A percentile compares a stretch with the other conserved stretches of the same genome.
phyloP scores from a whole-genome alignment of 176 grass and related monocot species.

The Neostapfia colusana region DNA sequence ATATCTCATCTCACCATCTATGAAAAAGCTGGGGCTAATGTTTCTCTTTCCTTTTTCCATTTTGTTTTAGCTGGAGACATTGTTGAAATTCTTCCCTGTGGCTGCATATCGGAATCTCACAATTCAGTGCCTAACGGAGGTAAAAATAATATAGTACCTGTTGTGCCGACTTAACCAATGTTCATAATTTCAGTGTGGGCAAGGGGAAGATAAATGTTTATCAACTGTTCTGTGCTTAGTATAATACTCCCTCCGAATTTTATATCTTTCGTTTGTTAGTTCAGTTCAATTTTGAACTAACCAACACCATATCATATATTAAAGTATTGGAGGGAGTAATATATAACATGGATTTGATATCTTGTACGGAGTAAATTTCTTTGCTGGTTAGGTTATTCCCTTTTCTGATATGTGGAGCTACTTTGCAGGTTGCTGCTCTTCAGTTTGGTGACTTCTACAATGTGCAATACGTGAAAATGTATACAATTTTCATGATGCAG shows the following conservation, averaged over 20 bases:
- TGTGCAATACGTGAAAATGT: constrained; percentile 96
- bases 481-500: constrained; percentile 90
- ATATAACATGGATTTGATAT: background rate
- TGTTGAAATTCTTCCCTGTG: constrained; percentile 89
- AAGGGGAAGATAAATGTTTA: background rate
- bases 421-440: constrained; percentile 83
- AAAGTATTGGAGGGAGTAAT: background rate
- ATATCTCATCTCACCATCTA: background rate
- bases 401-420: constrained; percentile 27
- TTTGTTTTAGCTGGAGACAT: constrained; percentile 83
- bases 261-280: background rate
- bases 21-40: background rate
- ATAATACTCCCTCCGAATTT: background rate
- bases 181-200: background rate
- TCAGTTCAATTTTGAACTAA: background rate
- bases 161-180: background rate
- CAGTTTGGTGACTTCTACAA: constrained; percentile 99
- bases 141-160: constrained; percentile 28
- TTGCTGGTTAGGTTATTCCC: background rate
- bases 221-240: background rate
- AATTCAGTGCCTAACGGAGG: constrained; percentile 97
- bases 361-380: background rate
- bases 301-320: too few species aligned
- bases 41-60: constrained; percentile 20
- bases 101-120: constrained; percentile 95